A percentile compares a stretch with the other conserved stretches of the same genome.
Conservation (phyloP, 2,329 filamentous ascomycete genomes). For the Eutypa lata region DNA sequence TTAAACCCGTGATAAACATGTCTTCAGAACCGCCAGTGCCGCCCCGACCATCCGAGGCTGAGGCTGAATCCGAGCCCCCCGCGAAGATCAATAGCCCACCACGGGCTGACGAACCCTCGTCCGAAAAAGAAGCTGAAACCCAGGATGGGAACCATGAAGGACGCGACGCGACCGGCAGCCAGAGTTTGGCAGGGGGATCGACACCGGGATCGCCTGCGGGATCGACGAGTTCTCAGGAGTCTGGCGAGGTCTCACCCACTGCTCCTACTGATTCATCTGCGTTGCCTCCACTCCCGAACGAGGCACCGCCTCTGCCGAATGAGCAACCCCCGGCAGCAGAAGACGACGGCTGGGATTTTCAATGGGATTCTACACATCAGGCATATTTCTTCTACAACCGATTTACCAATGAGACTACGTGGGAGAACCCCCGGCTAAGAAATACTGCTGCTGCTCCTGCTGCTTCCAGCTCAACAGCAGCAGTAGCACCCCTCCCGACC, state of each 20-base stretch:
- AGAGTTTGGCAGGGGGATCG: slow-evolving; percentile 4
- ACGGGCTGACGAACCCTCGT: background rate
- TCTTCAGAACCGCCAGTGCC: background rate
- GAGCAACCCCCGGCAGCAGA: slow-evolving; percentile 39
- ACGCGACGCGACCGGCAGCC: background rate
- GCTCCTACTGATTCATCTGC: slow-evolving; percentile 4
- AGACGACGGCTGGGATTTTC: slow-evolving; percentile 75
- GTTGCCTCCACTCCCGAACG: slow-evolving; percentile 37
- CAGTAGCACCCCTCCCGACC: slow-evolving; percentile 19
- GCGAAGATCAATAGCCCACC: background rate
- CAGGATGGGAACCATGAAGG: background rate
- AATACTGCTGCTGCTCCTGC: slow-evolving; percentile 29
- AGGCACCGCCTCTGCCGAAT: slow-evolving; percentile 32
- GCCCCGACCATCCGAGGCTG: background rate
- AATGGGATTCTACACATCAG: slow-evolving; percentile 68
- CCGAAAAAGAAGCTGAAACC: background rate
- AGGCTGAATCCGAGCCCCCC: background rate
- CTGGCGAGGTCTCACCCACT: slow-evolving; percentile 16
- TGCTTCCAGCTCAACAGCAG: slow-evolving; percentile 1
- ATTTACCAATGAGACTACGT: slow-evolving; percentile 71
- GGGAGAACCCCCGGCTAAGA: slow-evolving; percentile 80
- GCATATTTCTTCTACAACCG: slow-evolving; percentile 85
- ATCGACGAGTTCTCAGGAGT: slow-evolving; percentile 10
- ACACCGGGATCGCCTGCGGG: slow-evolving; percentile 7
- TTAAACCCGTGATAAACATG: background rate